Base-by-base conservation (phyloP, 1,284 basidiomycete genomes). In the Psilocybe mexicana region DNA sequence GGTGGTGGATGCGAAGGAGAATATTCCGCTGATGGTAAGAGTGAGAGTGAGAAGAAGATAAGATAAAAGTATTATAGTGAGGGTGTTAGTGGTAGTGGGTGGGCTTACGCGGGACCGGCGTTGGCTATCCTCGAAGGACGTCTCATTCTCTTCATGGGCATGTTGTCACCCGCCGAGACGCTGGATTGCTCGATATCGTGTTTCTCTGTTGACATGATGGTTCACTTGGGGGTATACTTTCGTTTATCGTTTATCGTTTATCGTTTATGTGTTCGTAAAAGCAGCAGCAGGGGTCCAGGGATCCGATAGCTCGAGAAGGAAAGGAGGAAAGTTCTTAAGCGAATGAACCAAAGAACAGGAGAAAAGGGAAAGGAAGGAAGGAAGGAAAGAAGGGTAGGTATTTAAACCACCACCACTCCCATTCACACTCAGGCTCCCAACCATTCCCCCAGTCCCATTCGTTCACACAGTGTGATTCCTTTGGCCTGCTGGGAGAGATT, bases 1-100 rank as follows among this genome's bases (percentile, higher is more conserved):
- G 0, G 87, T 90, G 33, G 88, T 91, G 1, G 85, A 83, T 7
- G 87, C 88, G 70, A 90, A 92, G 48, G 85, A 83, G 69, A 87
- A 86, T 47, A 91, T 74, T 28, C 88, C 89, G 14, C 76, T 77
- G 48, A 35, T 61, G 26, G 26, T 42, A 4, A 25, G 18, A 45
- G 25, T n/a, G 50, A 43, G 28, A n/a, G n/a, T n/a, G 7, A 43
- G 18, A 42, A 40, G n/a, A 25, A 52, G 35, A 18, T 18, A 18
- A 18, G 18, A 18, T 18, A 18, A 18, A 18, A 18, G 18, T 18
- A 18, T 18, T 18, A 18, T 18, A 18, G 18, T 18, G 18, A 18
- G 18, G 18, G 18, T 18, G 18, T 18, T 18, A 18, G 18, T 18
- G 18, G 18, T 18, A 18, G 18, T 18, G 18, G 18, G 42, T 14